These are phyloP conservation scores for Bipolaris sorokiniana DNA, from an alignment of 2,329 filamentous ascomycete species.

Conservation along the genomic window DNA sequence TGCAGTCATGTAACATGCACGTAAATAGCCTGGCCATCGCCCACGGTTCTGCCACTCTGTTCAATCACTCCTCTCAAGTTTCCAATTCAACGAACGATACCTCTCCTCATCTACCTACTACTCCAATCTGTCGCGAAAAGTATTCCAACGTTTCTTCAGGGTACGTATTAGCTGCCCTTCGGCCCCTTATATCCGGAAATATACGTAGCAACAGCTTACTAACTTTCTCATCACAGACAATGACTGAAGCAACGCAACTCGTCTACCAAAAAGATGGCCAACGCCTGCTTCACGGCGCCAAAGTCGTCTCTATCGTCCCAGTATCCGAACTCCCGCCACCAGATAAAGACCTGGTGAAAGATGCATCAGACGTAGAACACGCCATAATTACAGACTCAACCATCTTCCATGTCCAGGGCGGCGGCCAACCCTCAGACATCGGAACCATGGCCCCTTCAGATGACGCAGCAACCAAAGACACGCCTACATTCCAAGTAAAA, in stretches of 20 bases:
- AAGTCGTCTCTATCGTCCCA: constrained; percentile 56
- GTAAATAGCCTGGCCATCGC: not conserved
- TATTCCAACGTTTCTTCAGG: not conserved
- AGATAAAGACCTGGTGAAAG: constrained; percentile 65
- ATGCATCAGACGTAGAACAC: constrained; percentile 48
- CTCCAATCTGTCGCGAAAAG: not conserved
- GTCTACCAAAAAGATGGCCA: constrained; percentile 52
- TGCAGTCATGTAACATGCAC: not conserved
- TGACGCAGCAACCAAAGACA: constrained; percentile 50
- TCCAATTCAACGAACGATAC: not conserved
- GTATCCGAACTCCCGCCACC: constrained; percentile 59
- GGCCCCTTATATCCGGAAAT: not conserved
- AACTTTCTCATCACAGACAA: constrained; percentile 16
- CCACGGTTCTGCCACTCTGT: not conserved
- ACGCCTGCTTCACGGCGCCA: constrained; percentile 53
- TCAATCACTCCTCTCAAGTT: too few relatives aligned
- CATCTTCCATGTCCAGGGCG: constrained; percentile 78
- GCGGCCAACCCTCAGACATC: constrained; percentile 73
- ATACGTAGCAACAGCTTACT: constrained; percentile 17
- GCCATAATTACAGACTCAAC: constrained; percentile 65
- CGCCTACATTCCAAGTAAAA: not conserved
- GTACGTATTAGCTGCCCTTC: not conserved
- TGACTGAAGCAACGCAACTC: not conserved
- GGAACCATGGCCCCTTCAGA: constrained; percentile 58
- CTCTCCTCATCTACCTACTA: not conserved